Percentiles rank a stretch among this genome's conserved stretches.
phyloP scores from a whole-genome alignment of 2,329 filamentous ascomycete genomes.

The Fusarium falciforme region DNA sequence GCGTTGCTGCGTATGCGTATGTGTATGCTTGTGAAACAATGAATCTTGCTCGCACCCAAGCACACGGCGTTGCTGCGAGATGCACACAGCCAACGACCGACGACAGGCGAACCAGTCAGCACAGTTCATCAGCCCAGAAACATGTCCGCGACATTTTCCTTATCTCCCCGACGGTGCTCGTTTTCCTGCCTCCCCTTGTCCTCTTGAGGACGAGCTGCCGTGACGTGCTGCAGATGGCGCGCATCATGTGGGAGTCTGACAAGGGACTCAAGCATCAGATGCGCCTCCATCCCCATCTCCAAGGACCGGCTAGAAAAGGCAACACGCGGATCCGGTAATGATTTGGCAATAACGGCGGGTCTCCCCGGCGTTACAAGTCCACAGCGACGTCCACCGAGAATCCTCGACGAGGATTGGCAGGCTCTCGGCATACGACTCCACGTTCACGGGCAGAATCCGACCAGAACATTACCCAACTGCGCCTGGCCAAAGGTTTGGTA shows the following conservation, averaged over 20 bases:
- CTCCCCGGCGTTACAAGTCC: constrained; percentile 20
- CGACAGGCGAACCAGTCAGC: background rate
- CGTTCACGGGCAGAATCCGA: constrained; percentile 4
- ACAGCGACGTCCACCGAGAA: constrained; percentile 13
- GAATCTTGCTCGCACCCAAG: background rate
- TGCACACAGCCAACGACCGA: background rate
- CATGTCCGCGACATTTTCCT: constrained; percentile 31
- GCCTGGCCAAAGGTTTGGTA: constrained; percentile 7
- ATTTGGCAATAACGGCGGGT: constrained; percentile 32
- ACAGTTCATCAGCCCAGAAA: background rate
- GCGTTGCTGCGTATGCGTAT: background rate
- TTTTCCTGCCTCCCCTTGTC: background rate
- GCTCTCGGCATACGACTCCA: background rate
- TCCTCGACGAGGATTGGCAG: background rate
- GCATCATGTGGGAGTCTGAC: constrained; percentile 36
- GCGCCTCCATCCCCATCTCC: constrained; percentile 12
- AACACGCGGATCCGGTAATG: constrained; percentile 39
- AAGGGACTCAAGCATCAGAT: constrained; percentile 19
- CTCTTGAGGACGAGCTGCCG: constrained; percentile 22
- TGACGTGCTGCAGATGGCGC: constrained; percentile 35
- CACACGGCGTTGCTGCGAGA: background rate
- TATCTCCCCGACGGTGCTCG: constrained; percentile 25
- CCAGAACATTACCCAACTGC: constrained; percentile 22
- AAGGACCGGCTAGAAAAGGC: constrained; percentile 41
- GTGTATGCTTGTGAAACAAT: background rate